Conservation (phyloP, 108 stramenopile species). For the Nitzschia sp. region DNA sequence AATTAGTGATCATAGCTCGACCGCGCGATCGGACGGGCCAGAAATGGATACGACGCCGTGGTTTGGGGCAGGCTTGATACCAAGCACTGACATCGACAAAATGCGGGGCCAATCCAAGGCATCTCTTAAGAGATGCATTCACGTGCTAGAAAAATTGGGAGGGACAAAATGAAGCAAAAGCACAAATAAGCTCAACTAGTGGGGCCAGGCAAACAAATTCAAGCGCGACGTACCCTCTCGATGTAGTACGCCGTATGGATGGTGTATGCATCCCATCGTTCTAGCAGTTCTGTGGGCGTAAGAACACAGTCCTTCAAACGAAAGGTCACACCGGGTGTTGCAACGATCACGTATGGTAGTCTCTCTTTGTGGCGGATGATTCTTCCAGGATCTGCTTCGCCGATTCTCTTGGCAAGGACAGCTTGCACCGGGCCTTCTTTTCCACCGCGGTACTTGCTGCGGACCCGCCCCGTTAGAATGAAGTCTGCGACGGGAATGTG, state of each 20-base stretch:
- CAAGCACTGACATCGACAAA: constrained; percentile 65
- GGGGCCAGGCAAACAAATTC: not conserved
- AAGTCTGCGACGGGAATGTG: constrained; percentile 83
- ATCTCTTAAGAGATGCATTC: constrained; percentile 82
- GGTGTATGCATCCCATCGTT: constrained; percentile 85
- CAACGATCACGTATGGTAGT: constrained; percentile 86
- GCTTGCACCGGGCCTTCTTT: constrained; percentile 86
- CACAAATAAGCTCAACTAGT: too few relatives aligned
- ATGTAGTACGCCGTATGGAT: constrained; percentile 84
- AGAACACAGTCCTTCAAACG: constrained; percentile 80
- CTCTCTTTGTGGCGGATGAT: constrained; percentile 81
- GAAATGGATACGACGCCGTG: constrained; percentile 76
- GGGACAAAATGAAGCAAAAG: not conserved
- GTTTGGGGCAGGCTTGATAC: constrained; percentile 78
- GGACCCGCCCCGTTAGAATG: constrained; percentile 83
- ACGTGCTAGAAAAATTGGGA: constrained; percentile 52
- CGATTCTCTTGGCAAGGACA: constrained; percentile 73
- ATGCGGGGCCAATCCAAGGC: constrained; percentile 79
- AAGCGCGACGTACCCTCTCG: constrained; percentile 36
- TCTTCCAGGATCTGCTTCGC: constrained; percentile 79
- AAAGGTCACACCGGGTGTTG: constrained; percentile 71
- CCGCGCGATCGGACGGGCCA: constrained; percentile 77
- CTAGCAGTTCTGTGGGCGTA: constrained; percentile 86
- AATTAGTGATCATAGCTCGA: constrained; percentile 72
- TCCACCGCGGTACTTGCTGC: constrained; percentile 78